Conservation (phyloP, 257 asterid genomes). For the Nicotiana tabacum region DNA sequence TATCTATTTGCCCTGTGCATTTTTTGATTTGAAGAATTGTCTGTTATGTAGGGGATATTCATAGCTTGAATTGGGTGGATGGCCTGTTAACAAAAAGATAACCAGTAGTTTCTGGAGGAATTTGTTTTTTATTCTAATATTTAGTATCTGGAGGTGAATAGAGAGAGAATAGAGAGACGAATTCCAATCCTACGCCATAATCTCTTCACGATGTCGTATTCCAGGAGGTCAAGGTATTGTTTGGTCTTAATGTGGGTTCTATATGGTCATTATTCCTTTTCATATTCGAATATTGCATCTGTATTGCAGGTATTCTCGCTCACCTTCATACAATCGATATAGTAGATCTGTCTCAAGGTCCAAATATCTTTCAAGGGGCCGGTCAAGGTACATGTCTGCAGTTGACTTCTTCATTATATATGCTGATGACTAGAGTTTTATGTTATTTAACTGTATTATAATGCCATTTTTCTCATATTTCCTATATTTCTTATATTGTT, state of each 20-base stretch:
- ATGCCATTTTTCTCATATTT: no score
- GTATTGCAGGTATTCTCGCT: slow-evolving; percentile 42
- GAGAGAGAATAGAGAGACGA: no score
- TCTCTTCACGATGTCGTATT: slow-evolving; percentile 46
- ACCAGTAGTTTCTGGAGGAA: background rate
- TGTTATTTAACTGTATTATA: background rate
- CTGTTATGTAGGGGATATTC: no score
- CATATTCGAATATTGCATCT: background rate
- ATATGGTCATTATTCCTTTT: background rate
- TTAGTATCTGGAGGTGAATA: background rate
- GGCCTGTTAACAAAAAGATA: background rate
- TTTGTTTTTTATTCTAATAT: background rate
- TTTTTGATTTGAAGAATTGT: no score
- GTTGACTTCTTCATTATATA: background rate
- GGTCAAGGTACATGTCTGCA: slow-evolving; percentile 51
- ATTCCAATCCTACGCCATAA: no score
- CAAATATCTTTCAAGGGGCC: slow-evolving; percentile 40
- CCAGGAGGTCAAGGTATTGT: slow-evolving; percentile 65
- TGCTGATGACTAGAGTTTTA: background rate
- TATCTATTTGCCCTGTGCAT: no score
- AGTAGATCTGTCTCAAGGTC: slow-evolving; percentile 51
- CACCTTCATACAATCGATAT: slow-evolving; percentile 46
- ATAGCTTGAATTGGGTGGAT: no score
- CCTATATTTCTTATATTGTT: no score
- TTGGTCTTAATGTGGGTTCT: background rate